Evolutionary conservation across 352 stramenopile genomes (phyloP).

Genomic region (Phytophthora nicotianae): DNA sequence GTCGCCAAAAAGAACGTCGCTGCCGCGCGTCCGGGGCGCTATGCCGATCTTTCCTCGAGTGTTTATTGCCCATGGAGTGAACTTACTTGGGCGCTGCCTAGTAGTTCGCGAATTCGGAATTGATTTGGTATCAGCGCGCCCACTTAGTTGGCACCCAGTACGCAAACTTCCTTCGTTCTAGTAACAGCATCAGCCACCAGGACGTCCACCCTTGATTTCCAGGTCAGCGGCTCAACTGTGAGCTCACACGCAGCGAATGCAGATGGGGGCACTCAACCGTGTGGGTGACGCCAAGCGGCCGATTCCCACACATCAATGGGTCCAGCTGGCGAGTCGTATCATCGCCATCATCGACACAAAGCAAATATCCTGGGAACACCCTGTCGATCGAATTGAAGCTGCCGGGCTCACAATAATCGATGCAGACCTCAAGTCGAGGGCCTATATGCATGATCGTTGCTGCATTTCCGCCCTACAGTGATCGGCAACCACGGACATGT

Average conservation of each 20-base stretch:
- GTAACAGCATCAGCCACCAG: too few relatives aligned
- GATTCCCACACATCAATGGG: conserved; percentile 20
- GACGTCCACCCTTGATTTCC: conserved; percentile 22
- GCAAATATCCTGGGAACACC: neutral
- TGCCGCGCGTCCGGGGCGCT: neutral
- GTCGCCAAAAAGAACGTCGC: neutral
- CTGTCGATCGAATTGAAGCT: neutral
- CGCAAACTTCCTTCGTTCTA: too few relatives aligned
- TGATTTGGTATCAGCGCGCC: neutral
- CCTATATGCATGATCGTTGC: neutral
- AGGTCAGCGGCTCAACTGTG: conserved; percentile 16
- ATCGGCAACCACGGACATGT: conserved; percentile 66
- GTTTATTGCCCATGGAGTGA: neutral
- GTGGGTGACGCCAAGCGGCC: conserved; percentile 4
- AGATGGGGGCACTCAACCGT: conserved; percentile 11
- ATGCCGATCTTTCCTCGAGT: neutral
- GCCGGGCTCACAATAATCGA: conserved; percentile 1
- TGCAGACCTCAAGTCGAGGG: conserved; percentile 13
- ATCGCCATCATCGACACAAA: conserved; percentile 1
- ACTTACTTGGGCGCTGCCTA: neutral
- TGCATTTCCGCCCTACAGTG: conserved; percentile 19
- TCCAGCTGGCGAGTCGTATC: conserved; percentile 30
- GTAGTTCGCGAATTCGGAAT: neutral
- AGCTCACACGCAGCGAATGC: conserved; percentile 6
- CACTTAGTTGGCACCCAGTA: too few relatives aligned